A percentile compares a stretch with the other conserved stretches of the same genome.
Evolutionary conservation across 306 rosid genomes (phyloP).

Genomic region (Psophocarpus tetragonolobus): DNA sequence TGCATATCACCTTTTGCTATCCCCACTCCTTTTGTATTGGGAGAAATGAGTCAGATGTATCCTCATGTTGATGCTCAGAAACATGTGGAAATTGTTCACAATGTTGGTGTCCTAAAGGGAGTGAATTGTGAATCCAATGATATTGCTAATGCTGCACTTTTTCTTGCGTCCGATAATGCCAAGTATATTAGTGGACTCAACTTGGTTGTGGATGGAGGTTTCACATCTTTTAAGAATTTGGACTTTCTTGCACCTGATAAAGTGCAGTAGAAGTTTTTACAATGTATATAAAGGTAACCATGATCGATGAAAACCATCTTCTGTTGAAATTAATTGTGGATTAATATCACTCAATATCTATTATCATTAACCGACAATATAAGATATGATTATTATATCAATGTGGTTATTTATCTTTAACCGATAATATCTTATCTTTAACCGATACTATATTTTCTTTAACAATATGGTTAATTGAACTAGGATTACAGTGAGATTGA

Average conservation of each 20-base stretch:
- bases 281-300: not conserved
- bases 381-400: no score
- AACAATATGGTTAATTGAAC: no score
- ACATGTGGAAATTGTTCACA: constrained; percentile 48
- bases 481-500: no score
- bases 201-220: constrained; percentile 89
- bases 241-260: constrained; percentile 53
- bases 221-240: constrained; percentile 74
- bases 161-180: constrained; percentile 77
- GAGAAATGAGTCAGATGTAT: constrained; percentile 54
- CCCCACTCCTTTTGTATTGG: constrained; percentile 62
- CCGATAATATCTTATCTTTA: no score
- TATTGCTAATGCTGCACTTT: constrained; percentile 84
- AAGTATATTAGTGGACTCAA: constrained; percentile 81
- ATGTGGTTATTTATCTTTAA: no score
- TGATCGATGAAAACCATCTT: constrained; percentile 17
- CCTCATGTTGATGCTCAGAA: constrained; percentile 45
- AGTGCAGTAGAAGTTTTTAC: constrained; percentile 40
- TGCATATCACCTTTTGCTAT: constrained; percentile 77
- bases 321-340: no score
- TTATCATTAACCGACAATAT: no score
- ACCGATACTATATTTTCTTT: no score
- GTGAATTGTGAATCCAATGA: constrained; percentile 68
- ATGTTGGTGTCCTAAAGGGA: constrained; percentile 58
- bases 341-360: no score